Conservation (phyloP, 306 rosid genomes). For the Bauhinia variegata region DNA sequence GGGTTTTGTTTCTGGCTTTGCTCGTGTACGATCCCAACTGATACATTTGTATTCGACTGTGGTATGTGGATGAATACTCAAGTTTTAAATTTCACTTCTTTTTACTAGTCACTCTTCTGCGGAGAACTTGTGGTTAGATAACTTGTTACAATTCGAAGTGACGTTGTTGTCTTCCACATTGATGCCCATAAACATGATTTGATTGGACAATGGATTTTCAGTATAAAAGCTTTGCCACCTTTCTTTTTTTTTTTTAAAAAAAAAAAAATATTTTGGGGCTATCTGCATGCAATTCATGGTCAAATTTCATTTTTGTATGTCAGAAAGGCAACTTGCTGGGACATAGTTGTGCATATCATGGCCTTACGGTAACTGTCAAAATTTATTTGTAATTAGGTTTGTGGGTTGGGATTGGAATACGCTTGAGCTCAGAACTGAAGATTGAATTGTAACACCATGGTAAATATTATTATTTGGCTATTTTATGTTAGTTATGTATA, state of each 20-base stretch:
- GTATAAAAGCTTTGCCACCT: not conserved
- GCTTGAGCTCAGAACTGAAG: not conserved
- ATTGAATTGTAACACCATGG: slow-evolving; percentile 44
- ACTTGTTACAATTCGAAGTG: not conserved
- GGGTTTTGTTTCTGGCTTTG: not conserved
- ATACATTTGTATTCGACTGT: not conserved
- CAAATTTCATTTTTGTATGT: not conserved
- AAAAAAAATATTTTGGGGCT: not conserved
- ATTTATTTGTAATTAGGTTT: slow-evolving; percentile 4
- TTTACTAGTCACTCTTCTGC: not conserved
- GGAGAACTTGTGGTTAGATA: not conserved
- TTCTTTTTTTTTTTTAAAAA: too few relatives aligned
- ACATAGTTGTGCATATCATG: not conserved
- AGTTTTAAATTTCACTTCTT: not conserved
- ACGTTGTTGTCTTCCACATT: not conserved
- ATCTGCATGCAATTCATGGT: not conserved
- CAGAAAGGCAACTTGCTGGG: not conserved
- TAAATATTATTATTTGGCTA: slow-evolving; percentile 30
- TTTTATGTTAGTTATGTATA: slow-evolving; percentile 12
- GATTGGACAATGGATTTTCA: not conserved
- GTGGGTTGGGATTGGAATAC: not conserved
- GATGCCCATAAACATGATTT: not conserved
- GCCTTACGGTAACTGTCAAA: not conserved
- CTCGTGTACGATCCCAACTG: not conserved
- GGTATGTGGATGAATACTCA: not conserved